Evolutionary conservation across 805 yeast genomes (phyloP).

Genomic region (Ogataea siamensis): DNA sequence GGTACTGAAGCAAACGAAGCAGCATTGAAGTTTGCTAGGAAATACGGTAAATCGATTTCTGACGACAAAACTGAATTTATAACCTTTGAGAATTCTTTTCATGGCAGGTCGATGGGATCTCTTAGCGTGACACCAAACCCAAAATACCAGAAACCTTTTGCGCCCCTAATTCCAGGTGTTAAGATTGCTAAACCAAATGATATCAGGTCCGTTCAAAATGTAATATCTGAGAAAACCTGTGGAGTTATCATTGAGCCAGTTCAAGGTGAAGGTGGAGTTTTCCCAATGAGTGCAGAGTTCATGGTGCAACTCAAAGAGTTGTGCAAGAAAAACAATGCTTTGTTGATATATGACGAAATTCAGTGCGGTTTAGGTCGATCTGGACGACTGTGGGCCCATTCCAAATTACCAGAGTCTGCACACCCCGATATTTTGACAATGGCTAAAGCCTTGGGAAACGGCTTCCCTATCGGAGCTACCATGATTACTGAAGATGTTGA

Average conservation of each 20-base stretch:
- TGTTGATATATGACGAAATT: conserved; percentile 90
- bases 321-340: conserved; percentile 66
- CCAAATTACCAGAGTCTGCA: conserved; percentile 67
- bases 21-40: conserved; percentile 67
- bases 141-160: conserved; percentile 88
- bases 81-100: conserved; percentile 88
- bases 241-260: conserved; percentile 96
- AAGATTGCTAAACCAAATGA: conserved; percentile 62
- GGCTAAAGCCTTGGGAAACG: conserved; percentile 97
- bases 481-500: conserved; percentile 82
- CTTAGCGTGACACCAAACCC: conserved; percentile 88
- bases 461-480: conserved; percentile 94
- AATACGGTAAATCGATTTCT: conserved; percentile 60
- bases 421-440: conserved; percentile 93
- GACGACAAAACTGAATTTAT: conserved; percentile 70
- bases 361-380: conserved; percentile 96
- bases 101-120: conserved; percentile 94
- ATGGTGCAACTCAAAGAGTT: conserved; percentile 61
- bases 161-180: conserved; percentile 90
- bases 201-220: conserved; percentile 53
- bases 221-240: conserved; percentile 66
- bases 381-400: conserved; percentile 92
- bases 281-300: conserved; percentile 62
- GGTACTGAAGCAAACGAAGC: conserved; percentile 63
- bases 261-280: conserved; percentile 97